Base-by-base conservation (phyloP, 805 yeast genomes). In the Candida odintsovae region DNA sequence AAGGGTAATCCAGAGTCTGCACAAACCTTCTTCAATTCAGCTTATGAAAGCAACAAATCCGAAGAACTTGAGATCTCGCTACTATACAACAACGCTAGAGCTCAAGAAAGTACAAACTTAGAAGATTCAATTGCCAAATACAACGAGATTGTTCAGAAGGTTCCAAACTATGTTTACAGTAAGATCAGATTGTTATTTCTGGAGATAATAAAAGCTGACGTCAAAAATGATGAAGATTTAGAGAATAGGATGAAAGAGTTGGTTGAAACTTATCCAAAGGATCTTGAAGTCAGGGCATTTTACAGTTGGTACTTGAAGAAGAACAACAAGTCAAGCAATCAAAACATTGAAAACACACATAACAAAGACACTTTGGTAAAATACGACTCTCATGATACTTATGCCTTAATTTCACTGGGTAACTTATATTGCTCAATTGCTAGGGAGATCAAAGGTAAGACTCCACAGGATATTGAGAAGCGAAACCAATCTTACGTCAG, bases 351-450 rank as follows among this genome's bases (percentile, higher is more conserved):
- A 64, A 82, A 87, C 51, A 70, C 76, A 13, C 95, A 86, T 60
- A 90, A 88, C 61, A 88, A 88, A 64, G 86, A 84, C 41, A 89
- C 99, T 0, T 73, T 94, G 53, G 84, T 83, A 29, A 81, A 84
- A 49, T 80, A 77, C 60, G 89, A 90, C 61, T 83, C 90, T 1
- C 97, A 90, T 65, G 99, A 94, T 67, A 67, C 82, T 36, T 92
- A 90, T 65, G 94, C 99, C 0, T 74, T 94, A 52, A 78, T 90
- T 18, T 90, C 97, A 1, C 71, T 94, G 59, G 99, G 95, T 10
- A 94, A 92, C 61, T 75, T 92, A 42, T 94, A 92, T 63, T 77
- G 88, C 56, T 65, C 78, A 1, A 80, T 88, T 67, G 97, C 96
- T 0, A 76, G 92, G 56, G 96, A 89, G 47, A 66, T 75, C 46